Evolutionary conservation across 148 eudicot species (phyloP), one percentile per base, ranked within the genome.

Genomic region (Nepenthes gracilis): DNA sequence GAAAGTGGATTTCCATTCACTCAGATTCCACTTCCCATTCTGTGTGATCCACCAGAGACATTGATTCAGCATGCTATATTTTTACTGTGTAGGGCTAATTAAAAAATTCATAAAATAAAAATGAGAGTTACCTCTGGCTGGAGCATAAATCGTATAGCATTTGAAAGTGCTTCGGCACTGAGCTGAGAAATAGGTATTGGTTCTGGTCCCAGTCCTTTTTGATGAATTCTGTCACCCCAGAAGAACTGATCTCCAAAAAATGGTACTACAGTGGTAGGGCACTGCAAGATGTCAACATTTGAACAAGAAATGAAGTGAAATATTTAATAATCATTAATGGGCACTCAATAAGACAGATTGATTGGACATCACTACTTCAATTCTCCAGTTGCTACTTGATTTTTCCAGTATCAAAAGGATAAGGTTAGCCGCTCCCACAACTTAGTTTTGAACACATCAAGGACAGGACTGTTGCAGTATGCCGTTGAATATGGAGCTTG

Each of bases 241-340:
- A 93, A 93, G 70, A 75, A 93, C 66, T 88, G 96, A 82, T 93
- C 99, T 67, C 99, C 99, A 53, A 87, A 93, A 63, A 93, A 84
- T 8, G 99, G 99, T 33, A 93, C 85, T 56, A 88, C 67, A 36
- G 99, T 84, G 47, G 98, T 88, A 8, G 98, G 98, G 68, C 98
- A 93, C 98, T 93, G 86, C 81, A 73, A 64, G 43, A 35, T 37
- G 33, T 13, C 36, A 55, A 36, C 38, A 59, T 55, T 35, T 32
- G 12, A 52, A 47, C 12, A 36, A 36, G 35, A 43, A 52, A 52
- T 40, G 8, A 40, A 4, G 45, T 40, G 8, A 40, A 40, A 40
- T 3, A 40, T 40, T 40, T 40, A 40, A 40, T 40, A 8, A 4
- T 3, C 45, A 4, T 3, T 40, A 4, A 40, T 40, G 8, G 4